phyloP scores from a whole-genome alignment of 2,329 filamentous ascomycete genomes.

The Coniochaeta sp. region DNA sequence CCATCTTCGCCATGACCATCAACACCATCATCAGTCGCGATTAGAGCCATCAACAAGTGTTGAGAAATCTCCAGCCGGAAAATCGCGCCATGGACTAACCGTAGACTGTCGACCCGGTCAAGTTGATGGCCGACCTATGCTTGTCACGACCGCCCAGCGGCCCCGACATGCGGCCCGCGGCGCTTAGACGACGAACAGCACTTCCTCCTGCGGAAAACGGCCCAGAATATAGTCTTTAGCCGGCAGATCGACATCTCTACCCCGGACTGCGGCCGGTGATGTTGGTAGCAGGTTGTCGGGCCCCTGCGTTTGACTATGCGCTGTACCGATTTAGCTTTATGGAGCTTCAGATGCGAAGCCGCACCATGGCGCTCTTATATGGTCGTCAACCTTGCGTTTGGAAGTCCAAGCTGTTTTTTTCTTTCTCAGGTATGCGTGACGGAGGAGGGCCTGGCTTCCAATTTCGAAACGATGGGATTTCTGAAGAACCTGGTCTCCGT shows the following conservation, averaged over 20 bases:
- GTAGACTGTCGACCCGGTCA: too few species aligned
- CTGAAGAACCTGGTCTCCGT: background rate
- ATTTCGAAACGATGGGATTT: background rate
- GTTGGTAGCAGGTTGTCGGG: background rate
- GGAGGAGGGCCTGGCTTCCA: background rate
- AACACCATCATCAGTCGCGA: too few species aligned
- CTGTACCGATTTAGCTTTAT: background rate
- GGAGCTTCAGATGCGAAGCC: background rate
- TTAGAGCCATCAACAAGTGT: too few species aligned
- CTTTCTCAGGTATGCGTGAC: background rate
- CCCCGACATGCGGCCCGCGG: too few species aligned
- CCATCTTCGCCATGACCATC: too few species aligned
- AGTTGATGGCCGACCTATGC: too few species aligned
- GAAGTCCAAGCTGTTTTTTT: background rate
- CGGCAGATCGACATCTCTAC: background rate
- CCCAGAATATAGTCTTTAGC: background rate
- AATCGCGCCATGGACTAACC: too few species aligned
- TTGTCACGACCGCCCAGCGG: too few species aligned
- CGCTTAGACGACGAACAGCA: too few species aligned
- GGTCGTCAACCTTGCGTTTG: background rate
- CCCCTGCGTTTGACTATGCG: conserved; percentile 1
- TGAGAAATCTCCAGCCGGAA: too few species aligned
- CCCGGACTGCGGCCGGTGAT: background rate
- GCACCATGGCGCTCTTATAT: background rate
- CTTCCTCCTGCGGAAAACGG: too few species aligned